Evolutionary conservation across 192 early-diverging fungal species (phyloP), one percentile per base, ranked within the genome.

Genomic region (Podila verticillata): DNA sequence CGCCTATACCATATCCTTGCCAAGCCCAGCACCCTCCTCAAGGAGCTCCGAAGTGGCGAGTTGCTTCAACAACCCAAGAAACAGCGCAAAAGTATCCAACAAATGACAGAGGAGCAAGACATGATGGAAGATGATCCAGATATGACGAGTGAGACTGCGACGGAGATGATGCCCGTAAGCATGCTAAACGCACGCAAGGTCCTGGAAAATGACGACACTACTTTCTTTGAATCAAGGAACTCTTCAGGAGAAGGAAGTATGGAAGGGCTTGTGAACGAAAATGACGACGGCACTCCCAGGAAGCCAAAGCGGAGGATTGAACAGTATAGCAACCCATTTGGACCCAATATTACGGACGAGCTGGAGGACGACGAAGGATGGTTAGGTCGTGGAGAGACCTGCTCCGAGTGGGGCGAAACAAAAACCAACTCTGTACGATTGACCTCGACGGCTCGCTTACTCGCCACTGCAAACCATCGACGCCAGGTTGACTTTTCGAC

Each of bases 71-170:
- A 56, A 6, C 68, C 57, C 48, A 71, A 72, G 32, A 61, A 61
- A 12, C 61, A 48, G 22, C 64, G 60, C 54, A 72, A 72, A 20
- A 72, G 77, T n/a, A 72, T 80, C 30, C 77, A 80, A 13, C 77
- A 80, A 61, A 48, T 68, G 31, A 80, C 77, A 62, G 77, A 80
- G 17, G 77, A 80, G n/a, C 69, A 72, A 35, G 77, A 80, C 28
- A 61, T 32, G 56, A 30, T 68, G 61, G 77, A 80, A 10, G 77
- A 72, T 32, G 70, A 72, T 30, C 70, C 77, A 9, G 70, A 80
- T 64, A 72, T 80, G 75, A n/a, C 57, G n/a, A 49, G 44, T 20
- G 57, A 61, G 4, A 29, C 61, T 7, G 77, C 66, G 26, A 80
- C 77, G 30, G 77, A 80, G 29, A 68, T 80, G 77, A 24, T 80